phyloP scores from a whole-genome alignment of 768 basidiomycete species.

The Kwoniella botswanensis region DNA sequence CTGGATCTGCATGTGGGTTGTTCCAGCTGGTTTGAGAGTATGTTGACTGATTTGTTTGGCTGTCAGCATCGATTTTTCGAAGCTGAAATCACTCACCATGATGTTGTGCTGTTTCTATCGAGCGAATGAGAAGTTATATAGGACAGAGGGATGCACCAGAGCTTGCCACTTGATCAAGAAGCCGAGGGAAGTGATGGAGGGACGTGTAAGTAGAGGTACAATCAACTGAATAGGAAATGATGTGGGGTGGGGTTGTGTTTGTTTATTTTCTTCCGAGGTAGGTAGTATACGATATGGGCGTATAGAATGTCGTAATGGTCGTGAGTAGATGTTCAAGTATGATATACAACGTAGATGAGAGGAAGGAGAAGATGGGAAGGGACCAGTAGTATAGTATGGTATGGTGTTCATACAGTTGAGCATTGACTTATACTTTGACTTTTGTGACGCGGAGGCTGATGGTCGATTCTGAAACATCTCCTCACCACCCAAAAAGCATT shows the following conservation, averaged over 20 bases:
- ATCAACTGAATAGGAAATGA: background rate
- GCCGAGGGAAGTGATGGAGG: background rate
- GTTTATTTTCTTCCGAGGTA: background rate
- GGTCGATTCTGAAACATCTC: slow-evolving; percentile 10
- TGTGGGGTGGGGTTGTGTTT: background rate
- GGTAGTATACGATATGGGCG: background rate
- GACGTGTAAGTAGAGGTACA: background rate
- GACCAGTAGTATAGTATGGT: background rate
- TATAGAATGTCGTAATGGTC: background rate
- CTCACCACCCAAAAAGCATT: background rate
- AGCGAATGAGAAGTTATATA: no score
- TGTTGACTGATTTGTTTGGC: slow-evolving; percentile 29
- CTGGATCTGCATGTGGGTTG: slow-evolving; percentile 69
- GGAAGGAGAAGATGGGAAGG: background rate
- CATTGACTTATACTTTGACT: background rate
- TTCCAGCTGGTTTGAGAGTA: slow-evolving; percentile 25
- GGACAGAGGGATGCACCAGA: no score
- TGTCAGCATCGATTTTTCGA: background rate
- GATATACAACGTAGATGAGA: background rate
- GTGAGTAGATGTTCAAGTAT: background rate
- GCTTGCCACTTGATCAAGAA: background rate
- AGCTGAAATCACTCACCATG: background rate
- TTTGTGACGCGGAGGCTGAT: slow-evolving; percentile 3
- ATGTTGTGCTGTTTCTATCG: background rate
- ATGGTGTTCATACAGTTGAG: background rate